Evolutionary conservation across 2,329 filamentous ascomycete species (phyloP).

Genomic region (Herpotrichia juniperi): DNA sequence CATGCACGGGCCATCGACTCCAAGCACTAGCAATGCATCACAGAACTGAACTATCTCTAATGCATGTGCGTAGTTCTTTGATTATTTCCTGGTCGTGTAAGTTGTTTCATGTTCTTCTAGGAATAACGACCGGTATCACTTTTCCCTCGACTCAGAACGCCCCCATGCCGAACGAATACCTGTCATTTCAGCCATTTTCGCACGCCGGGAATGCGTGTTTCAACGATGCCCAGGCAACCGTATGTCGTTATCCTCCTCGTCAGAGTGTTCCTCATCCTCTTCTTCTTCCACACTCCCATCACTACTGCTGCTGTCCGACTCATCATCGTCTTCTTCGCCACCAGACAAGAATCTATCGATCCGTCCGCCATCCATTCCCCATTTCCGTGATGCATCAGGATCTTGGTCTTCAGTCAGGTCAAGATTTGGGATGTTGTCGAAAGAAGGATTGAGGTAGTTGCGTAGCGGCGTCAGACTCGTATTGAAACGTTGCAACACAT

Average conservation of each 20-base stretch:
- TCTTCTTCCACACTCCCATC: conserved; percentile 44
- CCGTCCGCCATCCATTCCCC: conserved; percentile 38
- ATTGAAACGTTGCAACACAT: conserved; percentile 54
- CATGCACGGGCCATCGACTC: not conserved
- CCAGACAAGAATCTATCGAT: conserved; percentile 28
- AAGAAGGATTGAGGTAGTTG: conserved; percentile 47
- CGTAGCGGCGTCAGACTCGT: conserved; percentile 53
- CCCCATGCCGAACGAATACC: not conserved
- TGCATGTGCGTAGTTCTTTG: not conserved
- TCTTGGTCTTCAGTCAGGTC: conserved; percentile 35
- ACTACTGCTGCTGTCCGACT: conserved; percentile 35
- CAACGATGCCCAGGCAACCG: conserved; percentile 46
- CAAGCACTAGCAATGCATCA: too few species aligned
- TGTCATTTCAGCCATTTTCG: not conserved
- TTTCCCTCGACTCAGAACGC: not conserved
- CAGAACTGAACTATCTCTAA: too few species aligned
- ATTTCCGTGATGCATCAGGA: conserved; percentile 38
- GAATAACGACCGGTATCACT: not conserved
- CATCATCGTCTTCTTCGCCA: conserved; percentile 35
- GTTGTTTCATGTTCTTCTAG: not conserved
- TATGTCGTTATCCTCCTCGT: conserved; percentile 33
- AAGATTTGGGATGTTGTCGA: conserved; percentile 39
- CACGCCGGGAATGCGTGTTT: not conserved
- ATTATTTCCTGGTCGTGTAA: not conserved
- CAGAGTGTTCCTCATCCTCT: conserved; percentile 31